Base-by-base conservation (phyloP, 305 asterid species). In the Fraxinus angustifolia region DNA sequence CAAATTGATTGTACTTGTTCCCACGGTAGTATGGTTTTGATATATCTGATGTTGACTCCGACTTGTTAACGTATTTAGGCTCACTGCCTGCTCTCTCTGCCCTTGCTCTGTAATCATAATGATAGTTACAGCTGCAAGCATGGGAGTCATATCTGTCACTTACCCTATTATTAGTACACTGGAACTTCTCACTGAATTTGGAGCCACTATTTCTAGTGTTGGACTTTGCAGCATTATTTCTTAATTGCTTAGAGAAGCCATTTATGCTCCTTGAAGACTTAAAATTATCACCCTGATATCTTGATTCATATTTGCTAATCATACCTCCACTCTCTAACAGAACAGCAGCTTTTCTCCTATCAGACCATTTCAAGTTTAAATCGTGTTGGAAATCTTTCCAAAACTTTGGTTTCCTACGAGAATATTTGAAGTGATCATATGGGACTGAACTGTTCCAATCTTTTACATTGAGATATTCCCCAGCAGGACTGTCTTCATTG, bases 91-190 rank as follows among this genome's bases (percentile, higher is more conserved):
- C 83, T 86, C 92, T 87, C 82, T 89, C 95, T 35, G 87, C 85
- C 87, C 92, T 93, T 50, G 91, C 85, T 78, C 95, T 88, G 84
- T 86, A 88, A 45, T 90, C 94, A 19, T 78, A 86, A 75, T 89
- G 91, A 77, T 91, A 90, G 87, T 89, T 88, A 82, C 95, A 92
- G 88, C 91, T 90, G 91, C 97, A 91, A 86, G 86, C 77, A 50
- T 88, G 88, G 75, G 90, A 81, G 68, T 90, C 89, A 36, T 87
- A 87, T 85, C 89, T 87, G 76, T 89, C 94, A 71, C 85, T 85
- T 79, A 73, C 78, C 86, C 92, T 86, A 77, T 68, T 86, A 83
- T 91, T 82, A 82, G 89, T 76, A 86, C 94, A 88, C 78, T 83
- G 86, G 77, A 80, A 84, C 83, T 88, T 91, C 76, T 91, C 96